phyloP scores from a whole-genome alignment of 257 asterid species.

The Fraxinus pennsylvanica region DNA sequence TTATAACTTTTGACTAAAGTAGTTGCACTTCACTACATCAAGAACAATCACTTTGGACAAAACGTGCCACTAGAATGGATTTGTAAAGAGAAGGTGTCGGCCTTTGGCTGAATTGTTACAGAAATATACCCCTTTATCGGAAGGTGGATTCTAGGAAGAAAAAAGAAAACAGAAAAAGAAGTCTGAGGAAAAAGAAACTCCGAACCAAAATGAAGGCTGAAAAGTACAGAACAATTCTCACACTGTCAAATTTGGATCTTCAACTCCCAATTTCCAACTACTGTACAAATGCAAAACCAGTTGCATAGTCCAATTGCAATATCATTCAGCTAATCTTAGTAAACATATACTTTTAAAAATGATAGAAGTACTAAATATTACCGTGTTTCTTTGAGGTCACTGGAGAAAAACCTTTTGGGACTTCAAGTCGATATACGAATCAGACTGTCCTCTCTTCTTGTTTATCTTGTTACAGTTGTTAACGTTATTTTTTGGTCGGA shows the following conservation, averaged over 20 bases:
- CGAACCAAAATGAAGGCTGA: constrained; percentile 6
- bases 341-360: not conserved
- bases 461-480: constrained; percentile 44
- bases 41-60: no score
- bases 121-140: no score
- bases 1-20: no score
- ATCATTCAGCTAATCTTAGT: not conserved
- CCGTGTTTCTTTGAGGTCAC: no score
- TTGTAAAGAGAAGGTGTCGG: no score
- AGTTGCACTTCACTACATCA: no score
- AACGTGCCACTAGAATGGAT: no score
- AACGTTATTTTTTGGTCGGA: constrained; percentile 17
- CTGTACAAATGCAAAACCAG: constrained; percentile 41
- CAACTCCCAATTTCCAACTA: constrained; percentile 21
- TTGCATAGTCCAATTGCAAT: constrained; percentile 1
- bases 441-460: constrained; percentile 52
- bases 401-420: no score
- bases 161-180: constrained; percentile 6
- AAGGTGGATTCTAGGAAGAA: not conserved
- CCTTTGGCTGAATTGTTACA: no score
- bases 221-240: constrained; percentile 5
- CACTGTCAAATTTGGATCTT: constrained; percentile 26
- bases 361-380: not conserved
- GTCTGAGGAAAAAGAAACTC: constrained; percentile 30
- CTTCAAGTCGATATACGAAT: no score